Evolutionary conservation across 768 basidiomycete species (phyloP), one percentile per base, ranked within the genome.

Genomic region (Boletus subcaerulescens): DNA sequence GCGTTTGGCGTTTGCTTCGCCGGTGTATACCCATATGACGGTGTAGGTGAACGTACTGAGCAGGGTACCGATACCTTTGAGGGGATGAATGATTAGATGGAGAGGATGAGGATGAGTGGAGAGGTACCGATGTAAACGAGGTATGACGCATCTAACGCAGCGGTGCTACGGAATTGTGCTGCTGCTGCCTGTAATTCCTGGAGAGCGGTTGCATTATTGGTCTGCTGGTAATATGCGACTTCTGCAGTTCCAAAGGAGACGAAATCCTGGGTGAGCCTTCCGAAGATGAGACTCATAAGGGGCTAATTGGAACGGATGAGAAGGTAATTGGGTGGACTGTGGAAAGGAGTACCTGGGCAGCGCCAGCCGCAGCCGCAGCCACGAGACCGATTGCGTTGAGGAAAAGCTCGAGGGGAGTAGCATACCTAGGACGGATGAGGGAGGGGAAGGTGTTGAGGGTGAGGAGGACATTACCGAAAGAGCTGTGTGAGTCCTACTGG

Each of bases 261-360:
- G 71, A 92, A 93, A 36, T 78, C 72, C 60, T 90, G 80, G 0
- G 87, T 87, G 46, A 95, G 81, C 46, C 83, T 83, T 39, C 93
- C 93, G 68, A 97, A 96, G 38, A 97, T 78, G 51, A 97, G 73
- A 59, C 83, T 83, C 87, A 91, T 89, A 42, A 89, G 74, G 5
- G 87, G 88, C 84, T 89, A 52, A 7, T 43, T 14, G 20, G 33
- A 24, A 13, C 3, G 41, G 3, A 22, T 58, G 42, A 61, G 59
- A n/a, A 1, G 18, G 35, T 3, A 18, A 20, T 40, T 7, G 43
- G 43, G 45, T 41, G 26, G 10, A 35, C 31, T 26, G 43, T 22
- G 52, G 38, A 50, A 47, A 10, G 49, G 14, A 22, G 63, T 56
- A 89, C 89, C 77, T 93, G 90, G 29, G 92, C 84, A 22, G 91